Evolutionary conservation across 1,139 yeast species (phyloP).

Genomic region (Candida tunisiensis): DNA sequence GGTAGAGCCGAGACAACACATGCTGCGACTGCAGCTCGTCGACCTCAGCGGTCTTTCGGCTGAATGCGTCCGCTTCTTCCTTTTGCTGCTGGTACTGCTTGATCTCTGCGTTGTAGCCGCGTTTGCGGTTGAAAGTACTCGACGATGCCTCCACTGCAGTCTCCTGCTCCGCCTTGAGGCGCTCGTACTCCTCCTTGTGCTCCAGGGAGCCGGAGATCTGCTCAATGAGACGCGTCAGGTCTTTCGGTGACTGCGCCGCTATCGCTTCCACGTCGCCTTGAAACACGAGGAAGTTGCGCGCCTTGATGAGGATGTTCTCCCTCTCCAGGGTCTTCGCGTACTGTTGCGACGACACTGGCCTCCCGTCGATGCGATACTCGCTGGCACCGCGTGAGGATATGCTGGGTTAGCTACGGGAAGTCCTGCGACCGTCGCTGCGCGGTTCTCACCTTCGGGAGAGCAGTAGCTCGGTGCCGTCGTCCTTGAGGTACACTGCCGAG

Average conservation of each 20-base stretch:
- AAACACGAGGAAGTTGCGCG: constrained; percentile 82
- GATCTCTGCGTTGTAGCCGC: constrained; percentile 60
- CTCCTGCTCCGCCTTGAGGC: constrained; percentile 38
- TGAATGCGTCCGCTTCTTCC: constrained; percentile 54
- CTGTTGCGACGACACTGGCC: constrained; percentile 42
- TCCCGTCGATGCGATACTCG: constrained; percentile 34
- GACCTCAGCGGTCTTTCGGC: constrained; percentile 30
- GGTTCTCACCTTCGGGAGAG: constrained; percentile 2
- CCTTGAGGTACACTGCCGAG: constrained; percentile 57
- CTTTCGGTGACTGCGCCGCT: constrained; percentile 74
- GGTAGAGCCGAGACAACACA: constrained; percentile 51
- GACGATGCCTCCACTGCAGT: constrained; percentile 35
- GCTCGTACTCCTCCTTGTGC: constrained; percentile 49
- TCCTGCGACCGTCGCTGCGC: neutral
- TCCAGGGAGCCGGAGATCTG: constrained; percentile 72
- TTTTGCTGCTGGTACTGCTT: constrained; percentile 69
- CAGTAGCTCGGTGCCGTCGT: constrained; percentile 20
- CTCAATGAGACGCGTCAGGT: constrained; percentile 61
- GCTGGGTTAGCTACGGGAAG: constrained; percentile 1
- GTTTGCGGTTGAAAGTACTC: constrained; percentile 38
- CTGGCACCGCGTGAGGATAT: neutral
- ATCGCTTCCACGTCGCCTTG: constrained; percentile 95
- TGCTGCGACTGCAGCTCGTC: constrained; percentile 30
- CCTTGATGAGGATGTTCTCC: constrained; percentile 80
- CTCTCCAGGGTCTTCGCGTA: constrained; percentile 50